Base-by-base conservation (phyloP, 2,329 filamentous ascomycete genomes). In the Penicillium sp. region DNA sequence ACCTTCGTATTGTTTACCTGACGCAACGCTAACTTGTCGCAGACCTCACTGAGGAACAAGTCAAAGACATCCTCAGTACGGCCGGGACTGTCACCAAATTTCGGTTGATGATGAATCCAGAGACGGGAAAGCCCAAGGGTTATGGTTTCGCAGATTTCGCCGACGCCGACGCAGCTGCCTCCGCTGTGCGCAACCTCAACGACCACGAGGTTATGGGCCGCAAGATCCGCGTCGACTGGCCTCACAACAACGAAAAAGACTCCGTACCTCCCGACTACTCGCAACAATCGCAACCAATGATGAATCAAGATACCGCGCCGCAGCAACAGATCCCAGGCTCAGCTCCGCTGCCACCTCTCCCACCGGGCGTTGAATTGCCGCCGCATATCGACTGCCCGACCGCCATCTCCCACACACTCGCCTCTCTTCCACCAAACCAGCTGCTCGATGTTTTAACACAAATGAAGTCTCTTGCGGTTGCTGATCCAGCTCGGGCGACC, bases 141-240 rank as follows among this genome's bases (percentile, higher is more conserved):
- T 99, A 96, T 72, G 94, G 94, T 34, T 99, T 97, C 67, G 90
- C 92, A 67, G 93, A 97, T 72, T 99, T 96, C 70, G 89, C 91
- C 51, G 94, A 97, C 69, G 87, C 90, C 55, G 93, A 96, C 83
- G 82, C 92, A 24, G 94, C 94, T 31, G 91, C 93, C 36, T 96
- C 92, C 2, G 94, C 94, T 2, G 93, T 97, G 45, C 88, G 93
- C 64, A 97, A 99, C 71, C 79, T 97, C 48, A 96, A 97, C 77
- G 92, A 96, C 73, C 88, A 91, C 76, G 93, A 97, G 72, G 87
- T 97, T 69, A 95, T 96, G 87, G 92, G 92, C 51, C 86, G 94
- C 67, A 96, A 96, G 74, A 83, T 99, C 59, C 86, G 92, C 56
- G 94, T 99, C 52, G 94, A 97, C 75, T 99, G 95, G 75, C 94